Percentiles rank a stretch among this genome's conserved stretches.
Evolutionary conservation across 352 stramenopile species (phyloP).

Genomic region (Thalassiosira tumida): DNA sequence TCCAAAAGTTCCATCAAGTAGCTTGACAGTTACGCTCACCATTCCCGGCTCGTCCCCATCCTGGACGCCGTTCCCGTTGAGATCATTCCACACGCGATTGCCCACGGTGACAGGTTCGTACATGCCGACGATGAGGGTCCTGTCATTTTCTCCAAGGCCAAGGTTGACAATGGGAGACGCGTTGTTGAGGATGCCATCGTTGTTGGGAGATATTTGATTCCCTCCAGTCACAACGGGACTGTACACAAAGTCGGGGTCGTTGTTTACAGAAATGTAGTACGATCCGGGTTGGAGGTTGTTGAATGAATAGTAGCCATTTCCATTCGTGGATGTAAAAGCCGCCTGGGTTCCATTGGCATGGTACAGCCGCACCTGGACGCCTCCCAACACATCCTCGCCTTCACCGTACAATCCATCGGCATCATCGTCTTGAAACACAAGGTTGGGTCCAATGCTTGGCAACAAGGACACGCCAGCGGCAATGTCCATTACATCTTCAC

Average conservation of each 20-base stretch:
- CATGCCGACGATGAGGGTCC: background rate
- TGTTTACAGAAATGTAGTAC: background rate
- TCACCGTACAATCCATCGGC: slow-evolving; percentile 60
- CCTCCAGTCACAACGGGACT: background rate
- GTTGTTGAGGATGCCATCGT: background rate
- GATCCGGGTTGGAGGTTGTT: slow-evolving; percentile 43
- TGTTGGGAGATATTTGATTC: background rate
- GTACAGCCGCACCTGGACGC: slow-evolving; percentile 24
- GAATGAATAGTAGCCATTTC: slow-evolving; percentile 53
- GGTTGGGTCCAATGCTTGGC: slow-evolving; percentile 65
- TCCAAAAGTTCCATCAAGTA: slow-evolving; percentile 23
- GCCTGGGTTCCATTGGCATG: slow-evolving; percentile 2
- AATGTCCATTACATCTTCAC: slow-evolving; percentile 59
- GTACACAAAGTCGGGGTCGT: slow-evolving; percentile 43
- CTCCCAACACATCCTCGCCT: slow-evolving; percentile 15
- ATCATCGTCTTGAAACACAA: slow-evolving; percentile 63
- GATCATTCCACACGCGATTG: slow-evolving; percentile 63
- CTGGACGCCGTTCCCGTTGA: slow-evolving; percentile 64
- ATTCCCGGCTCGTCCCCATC: slow-evolving; percentile 38
- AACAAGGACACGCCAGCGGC: slow-evolving; percentile 65
- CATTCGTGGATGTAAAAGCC: background rate
- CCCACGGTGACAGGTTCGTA: background rate
- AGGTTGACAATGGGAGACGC: background rate
- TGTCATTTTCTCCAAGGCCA: background rate
- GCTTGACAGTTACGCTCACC: slow-evolving; percentile 12